phyloP scores from a whole-genome alignment of 805 yeast species.

The Pichia scutulata region DNA sequence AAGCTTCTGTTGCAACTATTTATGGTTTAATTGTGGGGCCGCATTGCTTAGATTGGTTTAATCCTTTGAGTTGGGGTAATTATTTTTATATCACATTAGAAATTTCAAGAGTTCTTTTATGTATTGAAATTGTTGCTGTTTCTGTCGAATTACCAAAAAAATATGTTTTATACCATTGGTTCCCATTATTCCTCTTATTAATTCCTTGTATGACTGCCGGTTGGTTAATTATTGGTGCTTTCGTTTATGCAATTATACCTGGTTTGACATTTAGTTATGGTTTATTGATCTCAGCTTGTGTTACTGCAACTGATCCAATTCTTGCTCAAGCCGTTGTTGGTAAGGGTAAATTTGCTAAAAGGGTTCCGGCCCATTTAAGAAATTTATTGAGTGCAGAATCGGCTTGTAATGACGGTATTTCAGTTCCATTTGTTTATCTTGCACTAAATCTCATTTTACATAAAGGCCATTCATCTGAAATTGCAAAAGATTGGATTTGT shows the following conservation, averaged over 20 bases:
- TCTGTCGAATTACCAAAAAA: constrained; percentile 68
- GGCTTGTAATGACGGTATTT: constrained; percentile 71
- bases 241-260: constrained; percentile 56
- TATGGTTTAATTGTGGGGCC: constrained; percentile 58
- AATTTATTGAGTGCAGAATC: constrained; percentile 61
- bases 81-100: constrained; percentile 48
- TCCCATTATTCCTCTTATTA: constrained; percentile 47
- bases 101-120: constrained; percentile 54
- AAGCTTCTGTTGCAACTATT: constrained; percentile 57
- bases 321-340: constrained; percentile 68
- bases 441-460: constrained; percentile 48
- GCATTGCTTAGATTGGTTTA: constrained; percentile 50
- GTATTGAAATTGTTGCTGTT: constrained; percentile 65
- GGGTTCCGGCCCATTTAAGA: constrained; percentile 56
- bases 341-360: constrained; percentile 62
- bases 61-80: constrained; percentile 52
- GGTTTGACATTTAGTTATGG: constrained; percentile 47
- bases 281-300: constrained; percentile 57
- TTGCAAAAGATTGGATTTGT: constrained; percentile 57
- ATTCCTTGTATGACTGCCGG: constrained; percentile 67
- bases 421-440: constrained; percentile 60
- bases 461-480: constrained; percentile 38
- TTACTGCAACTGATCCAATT: constrained; percentile 75
- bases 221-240: constrained; percentile 57
- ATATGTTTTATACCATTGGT: constrained; percentile 54